phyloP scores from a whole-genome alignment of 2,329 filamentous ascomycete genomes.

The Colletotrichum orbiculare region DNA sequence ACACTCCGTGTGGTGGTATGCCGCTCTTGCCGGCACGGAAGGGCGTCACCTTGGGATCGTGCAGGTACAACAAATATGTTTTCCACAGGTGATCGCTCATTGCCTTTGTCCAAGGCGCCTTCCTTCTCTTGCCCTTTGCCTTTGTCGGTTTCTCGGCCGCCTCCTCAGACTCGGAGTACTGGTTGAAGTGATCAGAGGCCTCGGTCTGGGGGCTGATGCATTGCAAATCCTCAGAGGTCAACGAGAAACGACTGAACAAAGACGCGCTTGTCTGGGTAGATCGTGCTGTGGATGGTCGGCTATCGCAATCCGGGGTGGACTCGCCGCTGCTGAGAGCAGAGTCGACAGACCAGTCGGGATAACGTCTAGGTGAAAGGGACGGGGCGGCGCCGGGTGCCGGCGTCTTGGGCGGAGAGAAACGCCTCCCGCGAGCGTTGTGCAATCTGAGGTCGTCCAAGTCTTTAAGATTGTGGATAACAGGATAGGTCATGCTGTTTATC shows the following conservation, averaged over 20 bases:
- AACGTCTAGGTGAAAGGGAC: slow-evolving; percentile 57
- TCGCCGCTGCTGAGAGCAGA: slow-evolving; percentile 67
- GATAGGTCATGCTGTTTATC: slow-evolving; percentile 52
- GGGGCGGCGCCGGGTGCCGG: slow-evolving; percentile 61
- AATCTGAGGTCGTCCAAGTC: slow-evolving; percentile 47
- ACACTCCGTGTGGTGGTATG: slow-evolving; percentile 73
- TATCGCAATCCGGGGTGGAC: slow-evolving; percentile 69
- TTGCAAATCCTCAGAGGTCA: slow-evolving; percentile 66
- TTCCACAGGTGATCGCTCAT: slow-evolving; percentile 76
- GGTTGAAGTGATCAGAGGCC: slow-evolving; percentile 44
- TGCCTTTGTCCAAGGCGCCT: slow-evolving; percentile 71
- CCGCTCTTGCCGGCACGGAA: slow-evolving; percentile 72
- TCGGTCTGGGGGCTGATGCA: slow-evolving; percentile 64
- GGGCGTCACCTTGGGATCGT: slow-evolving; percentile 75
- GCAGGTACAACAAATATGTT: slow-evolving; percentile 72
- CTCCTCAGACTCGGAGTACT: slow-evolving; percentile 22
- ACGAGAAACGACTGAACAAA: slow-evolving; percentile 66
- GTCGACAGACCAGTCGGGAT: slow-evolving; percentile 69
- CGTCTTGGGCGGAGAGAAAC: slow-evolving; percentile 69
- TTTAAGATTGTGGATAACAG: slow-evolving; percentile 47
- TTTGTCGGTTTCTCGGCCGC: slow-evolving; percentile 10
- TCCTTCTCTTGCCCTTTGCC: slow-evolving; percentile 51
- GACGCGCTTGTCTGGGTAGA: slow-evolving; percentile 70
- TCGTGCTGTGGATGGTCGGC: slow-evolving; percentile 68
- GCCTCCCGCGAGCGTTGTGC: slow-evolving; percentile 51